A percentile compares a stretch with the other conserved stretches of the same genome.
Conservation (phyloP, 176 grass and related monocot genomes). For the Areca catechu region DNA sequence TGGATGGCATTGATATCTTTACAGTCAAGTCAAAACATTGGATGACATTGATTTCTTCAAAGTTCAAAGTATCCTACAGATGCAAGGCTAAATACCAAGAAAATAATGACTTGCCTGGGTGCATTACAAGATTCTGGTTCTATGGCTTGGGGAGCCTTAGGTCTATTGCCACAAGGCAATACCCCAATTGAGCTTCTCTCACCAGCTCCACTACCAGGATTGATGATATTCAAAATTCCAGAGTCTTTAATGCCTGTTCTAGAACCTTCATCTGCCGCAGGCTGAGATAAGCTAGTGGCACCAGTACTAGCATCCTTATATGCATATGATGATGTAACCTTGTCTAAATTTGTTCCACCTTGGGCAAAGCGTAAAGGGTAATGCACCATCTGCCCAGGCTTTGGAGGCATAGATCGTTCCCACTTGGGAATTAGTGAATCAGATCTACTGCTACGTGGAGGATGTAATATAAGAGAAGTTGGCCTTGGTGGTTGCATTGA, state of each 20-base stretch:
- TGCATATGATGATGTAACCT: slow-evolving; percentile 4
- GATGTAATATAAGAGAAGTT: not conserved
- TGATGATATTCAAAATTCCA: not conserved
- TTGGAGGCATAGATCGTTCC: not conserved
- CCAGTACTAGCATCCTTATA: slow-evolving; percentile 5
- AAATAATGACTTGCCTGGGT: slow-evolving; percentile 1
- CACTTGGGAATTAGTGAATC: not conserved
- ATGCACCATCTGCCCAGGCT: slow-evolving; percentile 1
- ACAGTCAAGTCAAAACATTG: too few relatives aligned
- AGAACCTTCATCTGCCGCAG: slow-evolving; percentile 15
- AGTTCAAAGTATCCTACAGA: too few relatives aligned
- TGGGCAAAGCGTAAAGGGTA: slow-evolving; percentile 2
- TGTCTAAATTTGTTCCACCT: not conserved
- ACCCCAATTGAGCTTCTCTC: not conserved
- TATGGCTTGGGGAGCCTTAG: not conserved
- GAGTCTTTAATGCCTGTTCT: slow-evolving; percentile 18
- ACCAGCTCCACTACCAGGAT: not conserved
- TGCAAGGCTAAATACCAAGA: too few relatives aligned
- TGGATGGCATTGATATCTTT: too few relatives aligned
- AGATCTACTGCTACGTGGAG: not conserved
- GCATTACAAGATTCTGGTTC: slow-evolving; percentile 1
- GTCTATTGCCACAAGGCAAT: not conserved
- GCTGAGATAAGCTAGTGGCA: slow-evolving; percentile 9
- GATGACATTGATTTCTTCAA: too few relatives aligned
- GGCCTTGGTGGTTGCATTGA: slow-evolving; percentile 3